Base-by-base conservation (phyloP, 2,329 filamentous ascomycete genomes). In the Colletotrichum gigasporum region DNA sequence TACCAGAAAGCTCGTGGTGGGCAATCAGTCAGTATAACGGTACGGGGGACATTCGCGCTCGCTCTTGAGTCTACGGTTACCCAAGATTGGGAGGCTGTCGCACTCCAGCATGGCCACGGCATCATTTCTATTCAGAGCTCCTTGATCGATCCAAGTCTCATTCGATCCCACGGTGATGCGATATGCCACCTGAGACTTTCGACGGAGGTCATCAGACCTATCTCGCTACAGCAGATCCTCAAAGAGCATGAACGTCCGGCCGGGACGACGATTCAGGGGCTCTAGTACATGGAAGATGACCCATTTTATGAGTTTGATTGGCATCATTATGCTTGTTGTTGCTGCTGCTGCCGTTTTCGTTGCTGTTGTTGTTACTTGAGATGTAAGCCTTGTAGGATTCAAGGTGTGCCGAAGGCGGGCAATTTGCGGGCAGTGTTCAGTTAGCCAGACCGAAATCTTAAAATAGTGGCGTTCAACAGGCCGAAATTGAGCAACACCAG, bases 21-120 rank as follows among this genome's bases (percentile, higher is more conserved):
- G 55, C 66, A 67, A 50, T 9, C 65, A 11, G 68, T 66, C 32
- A 67, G 65, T 50, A 69, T 75, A 44, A 72, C 67, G 6, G 7
- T 69, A 45, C 63, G 69, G 32, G 73, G 70, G 16, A 72, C 70
- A 18, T 72, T 34, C 32, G 56, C 59, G 20, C 52, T 73, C 47
- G 16, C 24, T 63, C 50, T 74, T 26, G 45, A 34, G 12, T 14
- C 34, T 62, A 14, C 45, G n/a, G 59, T 63, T 6, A 66, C 10
- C n/a, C 56, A 67, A 54, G 72, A 70, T 68, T 73, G 71, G 71
- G 63, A 72, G 48, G 41, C 12, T 30, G 71, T 72, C 50, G 67
- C 68, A 18, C 64, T 54, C 55, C 62, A 12, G 64, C 67, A 70
- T 65, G 18, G 59, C 39, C 62, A 69, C 48, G 51, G 52, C 34